Base-by-base conservation (phyloP, 2,329 filamentous ascomycete species). In the Diaporthe nobilis region DNA sequence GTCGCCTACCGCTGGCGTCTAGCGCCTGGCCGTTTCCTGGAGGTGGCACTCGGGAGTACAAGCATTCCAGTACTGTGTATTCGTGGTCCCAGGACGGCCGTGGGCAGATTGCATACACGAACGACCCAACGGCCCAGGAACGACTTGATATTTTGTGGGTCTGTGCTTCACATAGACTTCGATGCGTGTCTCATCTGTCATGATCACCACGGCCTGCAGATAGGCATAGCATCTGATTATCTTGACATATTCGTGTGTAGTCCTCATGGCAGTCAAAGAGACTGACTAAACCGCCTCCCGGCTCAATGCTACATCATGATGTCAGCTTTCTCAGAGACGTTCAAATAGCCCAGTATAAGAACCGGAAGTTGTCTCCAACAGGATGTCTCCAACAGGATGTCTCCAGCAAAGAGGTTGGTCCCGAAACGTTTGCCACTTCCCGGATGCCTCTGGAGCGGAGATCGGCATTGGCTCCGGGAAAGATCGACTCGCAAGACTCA, bases 391-490 rank as follows among this genome's bases (percentile, higher is more conserved):
- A 42, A 51, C 61, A 25, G 47, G 28, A 51, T 17, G n/a, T 39
- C 42, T 31, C 34, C n/a, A 42, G n/a, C 49, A 42, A 28, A 51
- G 12, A 44, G 13, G 34, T 55, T 65, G 58, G 44, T 51, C 15
- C 34, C 34, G 47, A 22, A 47, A 8, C 13, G 47, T 55, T 73
- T 65, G 71, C 71, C 71, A 73, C 71, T 65, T 22, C 71, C 58
- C 71, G 71, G 58, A 57, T 73, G 71, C 71, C 71, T 72, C 42
- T 28, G 20, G 8, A 28, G 44, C 65, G 34, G 65, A 55, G 58
- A 65, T 73, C 71, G 39, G 58, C 71, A 73, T 63, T 39, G 71
- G 57, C 25, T 51, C 71, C 71, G 49, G 34, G 49, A 15, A 15
- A 28, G 71, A 65, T 63, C 39, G 71, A 53, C 71, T 17, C 60